Evolutionary conservation across 2,329 filamentous ascomycete species (phyloP).

Genomic region (Neofusicoccum parvum): DNA sequence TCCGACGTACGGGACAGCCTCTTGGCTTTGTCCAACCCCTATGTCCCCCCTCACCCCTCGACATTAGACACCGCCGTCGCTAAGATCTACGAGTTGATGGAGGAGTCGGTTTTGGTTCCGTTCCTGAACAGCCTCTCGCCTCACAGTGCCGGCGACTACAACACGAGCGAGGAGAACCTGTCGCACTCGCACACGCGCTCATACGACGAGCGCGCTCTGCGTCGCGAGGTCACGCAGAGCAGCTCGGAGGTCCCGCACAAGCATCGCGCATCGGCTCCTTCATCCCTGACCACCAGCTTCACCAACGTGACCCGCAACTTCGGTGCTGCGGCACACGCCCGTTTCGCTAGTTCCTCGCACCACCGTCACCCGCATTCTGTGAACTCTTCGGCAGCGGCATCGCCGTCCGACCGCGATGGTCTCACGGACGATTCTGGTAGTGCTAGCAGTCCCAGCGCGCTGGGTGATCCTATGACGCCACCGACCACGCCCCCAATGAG

Average conservation of each 20-base stretch:
- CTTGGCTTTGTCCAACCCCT: conserved; percentile 61
- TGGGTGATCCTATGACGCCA: conserved; percentile 60
- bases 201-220: conserved; percentile 45
- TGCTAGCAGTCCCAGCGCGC: conserved; percentile 36
- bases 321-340: conserved; percentile 28
- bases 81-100: conserved; percentile 95
- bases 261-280: conserved; percentile 43
- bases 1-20: conserved; percentile 81
- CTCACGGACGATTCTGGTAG: conserved; percentile 67
- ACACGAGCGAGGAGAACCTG: conserved; percentile 44
- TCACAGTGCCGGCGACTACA: conserved; percentile 50
- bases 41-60: conserved; percentile 71
- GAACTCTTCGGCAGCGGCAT: conserved; percentile 28
- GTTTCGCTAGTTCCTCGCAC: conserved; percentile 35
- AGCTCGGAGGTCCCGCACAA: not conserved
- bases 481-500: conserved; percentile 67
- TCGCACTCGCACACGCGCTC: conserved; percentile 43
- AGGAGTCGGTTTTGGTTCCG: conserved; percentile 89
- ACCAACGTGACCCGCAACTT: conserved; percentile 28
- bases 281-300: conserved; percentile 34
- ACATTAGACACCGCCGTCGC: conserved; percentile 78
- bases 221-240: conserved; percentile 29
- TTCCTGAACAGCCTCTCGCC: conserved; percentile 74
- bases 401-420: conserved; percentile 32
- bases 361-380: conserved; percentile 18